These are phyloP conservation scores for Pleurotus salmoneostramineus DNA, from an alignment of 768 basidiomycete genomes.

Conservation along the genomic window DNA sequence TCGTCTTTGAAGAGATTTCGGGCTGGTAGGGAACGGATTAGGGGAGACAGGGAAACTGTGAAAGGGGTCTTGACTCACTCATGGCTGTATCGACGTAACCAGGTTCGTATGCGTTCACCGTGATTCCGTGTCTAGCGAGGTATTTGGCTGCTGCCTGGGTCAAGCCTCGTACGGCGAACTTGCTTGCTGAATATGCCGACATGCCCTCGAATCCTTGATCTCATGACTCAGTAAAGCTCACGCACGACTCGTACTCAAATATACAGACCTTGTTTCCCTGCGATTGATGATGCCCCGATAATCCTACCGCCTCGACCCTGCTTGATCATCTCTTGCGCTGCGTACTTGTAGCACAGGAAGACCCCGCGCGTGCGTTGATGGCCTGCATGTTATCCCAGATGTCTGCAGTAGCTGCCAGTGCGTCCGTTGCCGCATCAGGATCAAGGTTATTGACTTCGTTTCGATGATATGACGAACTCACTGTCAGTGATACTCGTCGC, in stretches of 20 bases:
- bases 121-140: constrained; percentile 26
- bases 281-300: constrained; percentile 37
- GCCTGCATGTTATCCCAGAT: constrained; percentile 38
- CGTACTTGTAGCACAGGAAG: constrained; percentile 63
- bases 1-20: background rate
- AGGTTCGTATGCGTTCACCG: constrained; percentile 38
- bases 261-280: constrained; percentile 23
- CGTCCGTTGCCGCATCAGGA: too few species aligned
- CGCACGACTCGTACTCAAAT: background rate
- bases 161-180: constrained; percentile 36
- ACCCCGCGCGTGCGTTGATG: constrained; percentile 55
- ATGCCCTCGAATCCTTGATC: background rate
- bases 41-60: background rate
- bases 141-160: constrained; percentile 33
- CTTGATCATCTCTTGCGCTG: constrained; percentile 55
- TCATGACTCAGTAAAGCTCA: background rate
- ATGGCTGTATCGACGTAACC: constrained; percentile 19
- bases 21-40: background rate
- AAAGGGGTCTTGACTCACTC: background rate
- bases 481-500: constrained; percentile 16
- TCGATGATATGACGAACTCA: background rate
- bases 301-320: constrained; percentile 53
- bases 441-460: background rate
- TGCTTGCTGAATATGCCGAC: constrained; percentile 27
- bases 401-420: constrained; percentile 23